Conservation (phyloP, 306 rosid species). For the Gastrolobium bilobum region DNA sequence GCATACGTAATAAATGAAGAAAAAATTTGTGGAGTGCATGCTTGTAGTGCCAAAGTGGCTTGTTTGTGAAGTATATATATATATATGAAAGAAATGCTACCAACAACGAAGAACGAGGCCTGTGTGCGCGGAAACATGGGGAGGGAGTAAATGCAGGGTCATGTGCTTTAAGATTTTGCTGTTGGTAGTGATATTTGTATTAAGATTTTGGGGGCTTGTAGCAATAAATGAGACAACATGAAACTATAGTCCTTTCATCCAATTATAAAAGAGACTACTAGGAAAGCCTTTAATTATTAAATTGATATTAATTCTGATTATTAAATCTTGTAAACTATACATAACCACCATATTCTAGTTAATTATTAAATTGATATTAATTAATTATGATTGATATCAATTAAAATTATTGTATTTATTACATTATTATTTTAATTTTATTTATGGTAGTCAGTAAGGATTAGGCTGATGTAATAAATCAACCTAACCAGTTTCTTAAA, state of each 20-base stretch:
- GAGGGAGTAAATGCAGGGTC: conserved; percentile 60
- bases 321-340: no score
- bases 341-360: no score
- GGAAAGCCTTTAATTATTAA: neutral
- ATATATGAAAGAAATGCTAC: conserved; percentile 17
- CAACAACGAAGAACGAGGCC: conserved; percentile 39
- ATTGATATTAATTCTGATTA: no score
- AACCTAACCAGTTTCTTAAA: no score
- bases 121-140: conserved; percentile 57
- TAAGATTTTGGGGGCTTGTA: conserved; percentile 41
- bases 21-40: conserved; percentile 36
- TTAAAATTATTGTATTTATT: no score
- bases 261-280: conserved; percentile 22
- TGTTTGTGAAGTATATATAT: conserved; percentile 45
- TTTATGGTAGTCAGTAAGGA: no score
- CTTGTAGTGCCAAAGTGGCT: conserved; percentile 3
- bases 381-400: no score
- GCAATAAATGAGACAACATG: conserved; percentile 58
- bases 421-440: no score
- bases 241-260: conserved; percentile 28
- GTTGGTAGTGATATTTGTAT: conserved; percentile 48
- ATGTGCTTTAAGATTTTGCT: conserved; percentile 61
- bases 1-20: conserved; percentile 38
- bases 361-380: no score
- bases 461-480: no score